These are phyloP conservation scores for Botrytis medusae DNA, from an alignment of 2,329 filamentous ascomycete genomes.

Conservation along the genomic window DNA sequence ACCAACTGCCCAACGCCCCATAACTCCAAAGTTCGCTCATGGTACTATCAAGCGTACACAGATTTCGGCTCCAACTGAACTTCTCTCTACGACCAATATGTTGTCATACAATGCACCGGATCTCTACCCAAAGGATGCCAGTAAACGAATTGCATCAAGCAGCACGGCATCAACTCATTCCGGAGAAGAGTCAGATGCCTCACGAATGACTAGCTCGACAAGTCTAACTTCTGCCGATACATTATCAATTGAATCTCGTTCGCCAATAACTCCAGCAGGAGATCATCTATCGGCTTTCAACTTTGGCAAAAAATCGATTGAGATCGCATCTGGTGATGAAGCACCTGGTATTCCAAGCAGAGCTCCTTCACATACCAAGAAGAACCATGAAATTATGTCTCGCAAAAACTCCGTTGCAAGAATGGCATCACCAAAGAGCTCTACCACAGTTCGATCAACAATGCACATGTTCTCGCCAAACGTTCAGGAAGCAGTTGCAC, in stretches of 20 bases:
- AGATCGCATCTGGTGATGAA: conserved; percentile 41
- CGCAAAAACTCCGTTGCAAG: conserved; percentile 65
- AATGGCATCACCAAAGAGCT: conserved; percentile 58
- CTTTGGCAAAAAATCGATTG: conserved; percentile 47
- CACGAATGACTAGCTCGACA: conserved; percentile 46
- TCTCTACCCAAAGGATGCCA: conserved; percentile 48
- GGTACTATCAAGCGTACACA: conserved; percentile 50
- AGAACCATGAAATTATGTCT: conserved; percentile 73
- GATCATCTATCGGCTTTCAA: conserved; percentile 67
- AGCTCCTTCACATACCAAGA: conserved; percentile 85
- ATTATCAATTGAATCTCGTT: conserved; percentile 44
- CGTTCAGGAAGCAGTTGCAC: conserved; percentile 33
- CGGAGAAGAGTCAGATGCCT: conserved; percentile 71
- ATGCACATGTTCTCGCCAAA: conserved; percentile 37
- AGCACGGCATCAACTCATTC: conserved; percentile 41
- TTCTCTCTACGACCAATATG: conserved; percentile 94
- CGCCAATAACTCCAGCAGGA: conserved; percentile 48
- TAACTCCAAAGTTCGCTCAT: conserved; percentile 34
- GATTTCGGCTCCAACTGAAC: conserved; percentile 84
- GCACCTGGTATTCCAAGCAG: conserved; percentile 73
- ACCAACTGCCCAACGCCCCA: conserved; percentile 32
- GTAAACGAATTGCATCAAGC: conserved; percentile 15
- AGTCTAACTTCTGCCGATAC: conserved; percentile 48
- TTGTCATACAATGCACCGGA: conserved; percentile 93
- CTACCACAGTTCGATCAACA: conserved; percentile 58